Base-by-base conservation (phyloP, 441 rosid species). In the Daphne laureola region DNA sequence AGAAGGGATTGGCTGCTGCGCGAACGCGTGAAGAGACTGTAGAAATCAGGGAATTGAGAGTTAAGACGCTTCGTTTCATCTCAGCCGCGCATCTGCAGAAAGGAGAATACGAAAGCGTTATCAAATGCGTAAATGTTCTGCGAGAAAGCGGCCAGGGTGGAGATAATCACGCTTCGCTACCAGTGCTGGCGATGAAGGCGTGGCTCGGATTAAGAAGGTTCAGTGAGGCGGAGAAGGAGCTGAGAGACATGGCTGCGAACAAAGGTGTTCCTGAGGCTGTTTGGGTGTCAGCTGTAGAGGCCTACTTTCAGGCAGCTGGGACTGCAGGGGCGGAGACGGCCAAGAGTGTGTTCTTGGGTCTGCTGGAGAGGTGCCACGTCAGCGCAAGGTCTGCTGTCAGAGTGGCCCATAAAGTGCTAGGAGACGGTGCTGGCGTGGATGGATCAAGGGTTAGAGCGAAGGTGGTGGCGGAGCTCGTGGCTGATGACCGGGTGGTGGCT, bases 161-260 rank as follows among this genome's bases (percentile, higher is more conserved):
- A 41, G 91, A 81, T 56, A 77, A 74, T 35, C 98, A 92, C 53
- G 84, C 96, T 46, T 81, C 92, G 46, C 73, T 92, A 55, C 96
- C 98, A 15, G 97, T 92, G 50, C 46, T 92, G 72, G 97, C 98
- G 23, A 86, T 92, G 96, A 92, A 92, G 71, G 96, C 96, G 16
- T 89, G 92, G 97, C 65, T 92, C 57, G 97, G 98, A 16, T 68
- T 92, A 27, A 88, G 92, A 35, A 79, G 78, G 68, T 74, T 69
- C 60, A 74, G 54, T 21, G 98, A 89, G 69, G 98, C 98, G 52
- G 97, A 84, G 78, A 78, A 76, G 70, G 98, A 92, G 77, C 77
- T 92, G 64, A 84, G 81, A 70, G 78, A 84, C 47, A 81, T 92
- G 98, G 92, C 83, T 21, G 73, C 67, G 14, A 80, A 76, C 57